These are phyloP conservation scores for Citrus inodora DNA, from an alignment of 345 rosid species.

Conservation along the genomic window DNA sequence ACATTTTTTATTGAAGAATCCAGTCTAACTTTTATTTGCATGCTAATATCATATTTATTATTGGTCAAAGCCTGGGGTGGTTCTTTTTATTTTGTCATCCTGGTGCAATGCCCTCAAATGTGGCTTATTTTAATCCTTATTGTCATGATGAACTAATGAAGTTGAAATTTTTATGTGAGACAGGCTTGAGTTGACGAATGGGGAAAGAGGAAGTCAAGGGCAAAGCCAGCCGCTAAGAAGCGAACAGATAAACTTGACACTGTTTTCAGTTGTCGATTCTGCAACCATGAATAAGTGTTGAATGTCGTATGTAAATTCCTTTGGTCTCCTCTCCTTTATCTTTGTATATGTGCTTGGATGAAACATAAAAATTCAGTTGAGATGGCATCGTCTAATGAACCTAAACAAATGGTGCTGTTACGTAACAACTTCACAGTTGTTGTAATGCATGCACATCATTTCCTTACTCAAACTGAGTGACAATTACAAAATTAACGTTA, in stretches of 20 bases:
- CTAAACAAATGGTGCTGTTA: not conserved
- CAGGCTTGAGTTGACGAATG: constrained; percentile 37
- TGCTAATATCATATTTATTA: not conserved
- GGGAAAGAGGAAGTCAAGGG: constrained; percentile 97
- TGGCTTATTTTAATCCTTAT: not conserved
- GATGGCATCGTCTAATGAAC: not conserved
- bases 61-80: not conserved
- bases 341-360: not conserved
- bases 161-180: not conserved
- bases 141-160: not conserved
- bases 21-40: not conserved
- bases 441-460: not conserved
- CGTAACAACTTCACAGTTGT: not conserved
- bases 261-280: constrained; percentile 89
- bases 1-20: not conserved
- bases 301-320: constrained; percentile 60
- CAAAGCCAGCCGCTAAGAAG: constrained; percentile 88
- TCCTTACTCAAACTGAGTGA: not conserved
- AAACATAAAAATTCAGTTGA: not conserved
- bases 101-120: not conserved
- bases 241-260: constrained; percentile 94
- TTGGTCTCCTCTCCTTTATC: not conserved
- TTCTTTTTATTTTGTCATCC: not conserved
- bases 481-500: too few relatives aligned
- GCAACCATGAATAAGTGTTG: constrained; percentile 90